phyloP scores from a whole-genome alignment of 2,329 filamentous ascomycete genomes.

The Aspergillus novofumigatus region DNA sequence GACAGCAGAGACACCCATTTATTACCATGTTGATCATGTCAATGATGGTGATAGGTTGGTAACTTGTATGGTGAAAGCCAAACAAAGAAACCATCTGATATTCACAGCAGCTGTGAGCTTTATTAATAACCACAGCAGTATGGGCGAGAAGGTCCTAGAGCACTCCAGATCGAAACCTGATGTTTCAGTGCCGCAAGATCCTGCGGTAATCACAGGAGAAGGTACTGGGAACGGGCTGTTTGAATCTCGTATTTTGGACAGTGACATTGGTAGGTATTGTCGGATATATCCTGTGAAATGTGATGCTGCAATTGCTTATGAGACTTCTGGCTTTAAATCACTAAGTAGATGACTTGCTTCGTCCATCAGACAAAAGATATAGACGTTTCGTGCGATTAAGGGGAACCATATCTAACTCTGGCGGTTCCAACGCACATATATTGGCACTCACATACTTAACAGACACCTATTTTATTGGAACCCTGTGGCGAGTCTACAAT shows the following conservation, averaged over 20 bases:
- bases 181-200: conserved; percentile 25
- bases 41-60: conserved; percentile 85
- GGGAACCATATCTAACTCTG: conserved; percentile 67
- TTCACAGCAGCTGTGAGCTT: conserved; percentile 96
- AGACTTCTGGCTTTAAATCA: background rate
- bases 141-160: conserved; percentile 53
- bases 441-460: conserved; percentile 89
- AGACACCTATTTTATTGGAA: conserved; percentile 91
- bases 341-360: conserved; percentile 34
- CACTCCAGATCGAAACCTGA: conserved; percentile 64
- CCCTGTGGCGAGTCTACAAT: conserved; percentile 73
- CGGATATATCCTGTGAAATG: background rate
- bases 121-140: conserved; percentile 54
- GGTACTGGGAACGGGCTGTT: conserved; percentile 52
- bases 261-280: background rate
- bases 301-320: background rate
- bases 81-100: conserved; percentile 82
- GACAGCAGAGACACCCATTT: conserved; percentile 76
- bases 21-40: conserved; percentile 93
- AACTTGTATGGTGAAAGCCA: conserved; percentile 88
- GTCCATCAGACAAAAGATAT: conserved; percentile 64
- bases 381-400: conserved; percentile 49
- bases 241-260: conserved; percentile 45
- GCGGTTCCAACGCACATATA: conserved; percentile 75
- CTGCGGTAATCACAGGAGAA: conserved; percentile 50